phyloP scores from a whole-genome alignment of 2,329 filamentous ascomycete species.

The Magnaporthiopsis rhizophila region DNA sequence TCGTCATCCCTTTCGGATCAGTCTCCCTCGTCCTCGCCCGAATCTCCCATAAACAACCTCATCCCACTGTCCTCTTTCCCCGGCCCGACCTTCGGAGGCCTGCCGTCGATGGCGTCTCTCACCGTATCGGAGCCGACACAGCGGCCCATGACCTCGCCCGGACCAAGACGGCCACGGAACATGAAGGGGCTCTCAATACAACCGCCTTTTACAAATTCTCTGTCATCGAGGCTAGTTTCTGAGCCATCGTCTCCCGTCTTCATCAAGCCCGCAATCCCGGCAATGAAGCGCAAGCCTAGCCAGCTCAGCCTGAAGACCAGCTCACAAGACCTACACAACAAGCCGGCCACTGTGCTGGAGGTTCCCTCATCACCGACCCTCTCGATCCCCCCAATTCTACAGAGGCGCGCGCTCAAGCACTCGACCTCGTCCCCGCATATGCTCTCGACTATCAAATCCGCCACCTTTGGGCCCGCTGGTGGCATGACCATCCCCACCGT shows the following conservation, averaged over 20 bases:
- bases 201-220: slow-evolving; percentile 41
- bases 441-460: slow-evolving; percentile 49
- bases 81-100: slow-evolving; percentile 46
- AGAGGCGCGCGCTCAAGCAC: slow-evolving; percentile 57
- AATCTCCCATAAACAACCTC: slow-evolving; percentile 67
- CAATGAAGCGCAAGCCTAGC: slow-evolving; percentile 66
- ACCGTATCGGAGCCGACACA: slow-evolving; percentile 34
- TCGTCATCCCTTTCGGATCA: slow-evolving; percentile 84
- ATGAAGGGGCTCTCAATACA: slow-evolving; percentile 80
- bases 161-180: slow-evolving; percentile 66
- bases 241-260: slow-evolving; percentile 69
- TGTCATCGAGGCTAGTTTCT: slow-evolving; percentile 44
- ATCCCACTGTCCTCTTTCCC: slow-evolving; percentile 64
- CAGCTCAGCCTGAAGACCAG: slow-evolving; percentile 70
- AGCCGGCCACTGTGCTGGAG: slow-evolving; percentile 38
- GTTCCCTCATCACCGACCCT: slow-evolving; percentile 42
- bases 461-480: slow-evolving; percentile 51
- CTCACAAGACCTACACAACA: slow-evolving; percentile 46
- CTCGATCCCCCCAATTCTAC: slow-evolving; percentile 48
- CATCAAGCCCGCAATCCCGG: slow-evolving; percentile 69
- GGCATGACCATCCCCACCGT: slow-evolving; percentile 59
- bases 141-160: slow-evolving; percentile 59
- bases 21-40: slow-evolving; percentile 80
- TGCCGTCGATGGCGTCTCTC: slow-evolving; percentile 39
- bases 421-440: slow-evolving; percentile 62